These are phyloP conservation scores for Aquilaria yunnanensis DNA, from an alignment of 345 rosid genomes.

Conservation along the genomic window DNA sequence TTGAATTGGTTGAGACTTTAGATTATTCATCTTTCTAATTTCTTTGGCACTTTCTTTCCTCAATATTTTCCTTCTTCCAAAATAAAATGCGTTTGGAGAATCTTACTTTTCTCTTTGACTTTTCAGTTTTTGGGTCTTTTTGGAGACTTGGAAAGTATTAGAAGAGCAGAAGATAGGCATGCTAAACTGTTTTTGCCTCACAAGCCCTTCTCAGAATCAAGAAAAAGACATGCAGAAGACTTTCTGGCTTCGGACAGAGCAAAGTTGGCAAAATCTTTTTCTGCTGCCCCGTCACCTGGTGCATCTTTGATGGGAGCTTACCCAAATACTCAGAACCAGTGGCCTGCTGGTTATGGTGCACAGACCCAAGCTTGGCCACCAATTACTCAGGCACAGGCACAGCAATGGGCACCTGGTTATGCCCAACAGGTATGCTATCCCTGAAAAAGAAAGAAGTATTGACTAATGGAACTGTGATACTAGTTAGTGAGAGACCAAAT, in stretches of 20 bases:
- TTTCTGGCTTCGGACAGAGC: slow-evolving; percentile 69
- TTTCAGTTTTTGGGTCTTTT: slow-evolving; percentile 75
- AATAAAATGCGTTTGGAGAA: too few relatives aligned
- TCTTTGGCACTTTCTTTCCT: too few relatives aligned
- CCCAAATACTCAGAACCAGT: slow-evolving; percentile 68
- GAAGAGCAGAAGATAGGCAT: slow-evolving; percentile 82
- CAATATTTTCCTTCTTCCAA: too few relatives aligned
- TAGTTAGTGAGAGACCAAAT: too few relatives aligned
- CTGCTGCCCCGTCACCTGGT: slow-evolving; percentile 46
- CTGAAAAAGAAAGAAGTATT: not conserved
- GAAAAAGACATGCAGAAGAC: slow-evolving; percentile 85
- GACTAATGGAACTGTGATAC: too few relatives aligned
- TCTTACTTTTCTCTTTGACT: not conserved
- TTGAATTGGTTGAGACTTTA: too few relatives aligned
- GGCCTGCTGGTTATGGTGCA: slow-evolving; percentile 72
- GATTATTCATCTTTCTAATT: too few relatives aligned
- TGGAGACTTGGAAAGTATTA: slow-evolving; percentile 58
- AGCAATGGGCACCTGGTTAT: slow-evolving; percentile 71
- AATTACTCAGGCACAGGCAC: slow-evolving; percentile 46
- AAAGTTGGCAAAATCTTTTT: slow-evolving; percentile 65
- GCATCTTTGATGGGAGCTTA: slow-evolving; percentile 67
- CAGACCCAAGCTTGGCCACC: slow-evolving; percentile 94
- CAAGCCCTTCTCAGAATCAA: slow-evolving; percentile 57
- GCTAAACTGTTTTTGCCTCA: slow-evolving; percentile 65
- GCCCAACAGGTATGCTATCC: slow-evolving; percentile 39